Evolutionary conservation across 2,329 filamentous ascomycete genomes (phyloP), one percentile per base, ranked within the genome.

Genomic region (Penicillium sp.): DNA sequence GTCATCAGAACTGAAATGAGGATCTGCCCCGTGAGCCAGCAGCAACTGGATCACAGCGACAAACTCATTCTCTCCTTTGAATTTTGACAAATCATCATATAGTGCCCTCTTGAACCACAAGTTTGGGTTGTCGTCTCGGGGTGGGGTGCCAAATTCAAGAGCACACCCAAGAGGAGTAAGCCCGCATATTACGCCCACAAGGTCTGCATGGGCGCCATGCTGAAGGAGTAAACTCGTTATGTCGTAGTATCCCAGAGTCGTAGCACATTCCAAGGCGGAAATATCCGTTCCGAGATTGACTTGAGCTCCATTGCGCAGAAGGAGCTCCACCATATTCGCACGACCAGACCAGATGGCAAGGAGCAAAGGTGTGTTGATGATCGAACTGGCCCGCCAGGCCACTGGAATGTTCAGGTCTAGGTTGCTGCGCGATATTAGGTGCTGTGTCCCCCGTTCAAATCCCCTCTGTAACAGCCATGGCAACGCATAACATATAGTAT

Each of bases 361-460:
- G 2, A 52, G 49, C 15, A 35, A 36, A 10, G 29, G 39, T 12
- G 39, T 52, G 15, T 19, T 27, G 29, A 13, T 27, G 29, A 13
- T 27, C 2, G 1, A 1, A 6, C 0, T 2, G 8, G 0, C 1
- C 15, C 27, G 3, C 1, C 1, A 0, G 4, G 0, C 1, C 4
- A 52, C 1, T 5, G 6, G 0, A 4, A 15, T 13, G 7, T 52
- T 45, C 29, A 35, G 1, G 6, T 51, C n/a, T 15, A 42, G 25
- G 15, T 23, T 51, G 29, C 7, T 52, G 29, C 29, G 49, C 31
- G 29, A 52, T 27, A 52, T 23, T 6, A 52, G 4, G 31, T 19
- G 21, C 21, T 45, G 21, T 6, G 44, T n/a, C 2, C 21, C 21
- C 2, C 1, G 4, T 21, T 45, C 39, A 35, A n/a, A 45, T 6